Evolutionary conservation across 1,284 basidiomycete species (phyloP), one percentile per base, ranked within the genome.

Genomic region (Takashimella koratensis): DNA sequence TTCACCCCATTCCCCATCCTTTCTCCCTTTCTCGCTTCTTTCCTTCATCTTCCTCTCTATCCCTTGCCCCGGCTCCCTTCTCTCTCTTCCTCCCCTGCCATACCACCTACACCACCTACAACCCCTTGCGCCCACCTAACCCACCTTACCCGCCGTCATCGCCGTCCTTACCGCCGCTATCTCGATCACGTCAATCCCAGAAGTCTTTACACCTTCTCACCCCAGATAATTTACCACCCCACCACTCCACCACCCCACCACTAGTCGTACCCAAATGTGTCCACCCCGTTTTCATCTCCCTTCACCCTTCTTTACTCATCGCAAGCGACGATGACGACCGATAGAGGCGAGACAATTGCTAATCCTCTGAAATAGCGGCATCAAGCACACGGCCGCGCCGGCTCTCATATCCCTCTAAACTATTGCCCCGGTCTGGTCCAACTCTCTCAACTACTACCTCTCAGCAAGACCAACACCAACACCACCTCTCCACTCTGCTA

Each of bases 361-460:
- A n/a, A n/a, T n/a, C n/a, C n/a, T n/a, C n/a, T n/a, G n/a, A n/a
- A n/a, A n/a, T n/a, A 73, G 76, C 67, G 76, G 74, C 69, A 64
- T 67, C 63, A 71, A 74, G 56, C 77, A 77, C 71, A 75, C 73
- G 56, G 64, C 74, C 63, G 76, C 76, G 42, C 58, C 71, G 49
- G 62, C 65, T 54, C 70, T 71, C 59, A 63, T 70, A 71, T 52
- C 51, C 27, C 57, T 59, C 57, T 71, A 74, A 73, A 36, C 30
- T 16, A 36, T 36, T 36, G 10, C 25, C 51, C 57, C 60, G 47
- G 43, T 30, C 53, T 42, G 44, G 53, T 43, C 51, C 30, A 36
- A 36, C 30, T 36, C 30, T 36, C 20, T 41, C 27, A 45, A 45
- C 39, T n/a, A n/a, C n/a, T n/a, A n/a, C n/a, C 22, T 43, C 26